Conservation (phyloP, 163 green algal genomes). For the Chlamydomonas reinhardtii region DNA sequence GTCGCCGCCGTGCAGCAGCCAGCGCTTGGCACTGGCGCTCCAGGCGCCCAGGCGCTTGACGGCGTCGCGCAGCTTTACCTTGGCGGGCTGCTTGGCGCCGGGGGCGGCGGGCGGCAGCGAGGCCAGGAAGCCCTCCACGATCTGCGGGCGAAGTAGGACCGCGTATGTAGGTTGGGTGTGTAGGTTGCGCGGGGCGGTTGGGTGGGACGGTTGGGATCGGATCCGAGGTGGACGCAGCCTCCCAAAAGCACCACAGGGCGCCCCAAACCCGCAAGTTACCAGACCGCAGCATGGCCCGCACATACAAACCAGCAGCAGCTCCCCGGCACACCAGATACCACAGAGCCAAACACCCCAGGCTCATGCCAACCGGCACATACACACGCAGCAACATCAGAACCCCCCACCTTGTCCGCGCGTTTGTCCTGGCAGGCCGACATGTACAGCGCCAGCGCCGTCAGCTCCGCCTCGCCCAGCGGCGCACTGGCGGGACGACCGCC, state of each 20-base stretch:
- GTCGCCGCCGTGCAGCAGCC: constrained; percentile 21
- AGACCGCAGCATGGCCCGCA: too few relatives aligned
- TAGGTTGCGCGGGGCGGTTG: not conserved
- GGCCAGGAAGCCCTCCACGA: constrained; percentile 27
- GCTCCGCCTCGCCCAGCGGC: not conserved
- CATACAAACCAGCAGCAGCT: too few relatives aligned
- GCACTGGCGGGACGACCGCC: not conserved
- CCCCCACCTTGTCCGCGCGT: constrained; percentile 23
- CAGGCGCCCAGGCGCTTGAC: constrained; percentile 26
- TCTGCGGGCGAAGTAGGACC: too few relatives aligned
- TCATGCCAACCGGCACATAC: too few relatives aligned
- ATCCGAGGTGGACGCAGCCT: too few relatives aligned
- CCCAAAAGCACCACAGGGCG: too few relatives aligned
- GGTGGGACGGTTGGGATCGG: too few relatives aligned
- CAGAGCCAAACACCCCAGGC: too few relatives aligned
- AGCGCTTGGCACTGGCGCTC: constrained; percentile 2
- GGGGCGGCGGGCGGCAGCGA: not conserved
- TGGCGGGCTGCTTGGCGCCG: constrained; percentile 24
- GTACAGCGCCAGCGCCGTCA: constrained; percentile 11
- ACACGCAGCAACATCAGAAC: too few relatives aligned
- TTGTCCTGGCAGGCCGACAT: not conserved
- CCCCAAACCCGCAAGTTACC: too few relatives aligned
- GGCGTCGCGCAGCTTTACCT: constrained; percentile 25
- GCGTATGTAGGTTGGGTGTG: not conserved
- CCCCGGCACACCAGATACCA: too few relatives aligned